Conservation (phyloP, 345 rosid genomes). For the Carallia brachiata region DNA sequence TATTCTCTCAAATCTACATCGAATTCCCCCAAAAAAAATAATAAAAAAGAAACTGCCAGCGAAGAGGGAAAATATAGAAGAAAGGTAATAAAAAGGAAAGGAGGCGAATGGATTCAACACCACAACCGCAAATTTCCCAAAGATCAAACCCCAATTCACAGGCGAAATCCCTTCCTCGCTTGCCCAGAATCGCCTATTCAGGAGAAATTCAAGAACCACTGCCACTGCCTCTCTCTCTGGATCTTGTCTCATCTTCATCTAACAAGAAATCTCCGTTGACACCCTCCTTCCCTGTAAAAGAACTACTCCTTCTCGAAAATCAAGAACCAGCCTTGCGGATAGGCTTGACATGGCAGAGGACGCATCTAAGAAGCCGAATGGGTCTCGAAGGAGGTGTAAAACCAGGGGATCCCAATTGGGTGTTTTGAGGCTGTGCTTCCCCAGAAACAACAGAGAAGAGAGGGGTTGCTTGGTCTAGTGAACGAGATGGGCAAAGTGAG, state of each 20-base stretch:
- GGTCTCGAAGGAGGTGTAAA: constrained; percentile 55
- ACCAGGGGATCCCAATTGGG: constrained; percentile 50
- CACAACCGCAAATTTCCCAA: constrained; percentile 29
- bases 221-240: constrained; percentile 45
- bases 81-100: neutral
- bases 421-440: constrained; percentile 41
- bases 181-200: constrained; percentile 39
- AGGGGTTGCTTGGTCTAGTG: constrained; percentile 39
- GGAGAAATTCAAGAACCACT: constrained; percentile 32
- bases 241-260: constrained; percentile 44
- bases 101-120: constrained; percentile 42
- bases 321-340: constrained; percentile 64
- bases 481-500: constrained; percentile 54
- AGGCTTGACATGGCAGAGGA: constrained; percentile 64
- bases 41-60: no score
- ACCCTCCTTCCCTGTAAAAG: constrained; percentile 48
- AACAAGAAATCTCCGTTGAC: constrained; percentile 37
- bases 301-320: constrained; percentile 55
- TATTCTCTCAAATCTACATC: neutral
- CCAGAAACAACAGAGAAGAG: constrained; percentile 61
- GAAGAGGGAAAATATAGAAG: neutral
- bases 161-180: constrained; percentile 64
- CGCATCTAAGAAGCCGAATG: constrained; percentile 37
- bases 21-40: neutral
- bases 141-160: constrained; percentile 43